Evolutionary conservation across 176 grass and related monocot species (phyloP).

Genomic region (Musa troglodytarum): DNA sequence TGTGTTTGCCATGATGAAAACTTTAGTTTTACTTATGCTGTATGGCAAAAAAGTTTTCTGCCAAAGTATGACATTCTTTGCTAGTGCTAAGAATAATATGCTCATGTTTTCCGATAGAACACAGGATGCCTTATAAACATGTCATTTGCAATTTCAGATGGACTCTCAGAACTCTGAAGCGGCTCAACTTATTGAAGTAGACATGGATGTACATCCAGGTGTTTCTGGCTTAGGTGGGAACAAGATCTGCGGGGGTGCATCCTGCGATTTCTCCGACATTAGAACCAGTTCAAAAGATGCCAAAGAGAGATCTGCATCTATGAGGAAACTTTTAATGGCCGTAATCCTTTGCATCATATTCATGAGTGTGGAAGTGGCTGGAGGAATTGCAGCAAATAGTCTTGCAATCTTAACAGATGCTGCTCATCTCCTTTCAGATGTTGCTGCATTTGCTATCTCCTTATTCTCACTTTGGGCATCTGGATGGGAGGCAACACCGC

Average conservation of each 20-base stretch:
- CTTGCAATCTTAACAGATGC: slow-evolving; percentile 94
- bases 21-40: no score
- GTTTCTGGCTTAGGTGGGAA: slow-evolving; percentile 36
- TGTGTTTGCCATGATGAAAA: no score
- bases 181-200: slow-evolving; percentile 50
- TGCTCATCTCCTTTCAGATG: slow-evolving; percentile 94
- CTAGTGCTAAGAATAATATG: no score
- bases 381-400: slow-evolving; percentile 94
- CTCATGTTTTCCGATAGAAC: neutral
- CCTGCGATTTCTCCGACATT: slow-evolving; percentile 58
- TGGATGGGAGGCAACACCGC: slow-evolving; percentile 95
- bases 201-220: slow-evolving; percentile 32
- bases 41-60: no score
- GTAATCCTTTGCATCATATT: slow-evolving; percentile 81
- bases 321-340: slow-evolving; percentile 75
- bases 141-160: slow-evolving; percentile 44
- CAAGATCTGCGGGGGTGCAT: slow-evolving; percentile 59
- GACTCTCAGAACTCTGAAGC: slow-evolving; percentile 30
- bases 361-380: slow-evolving; percentile 86
- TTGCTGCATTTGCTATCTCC: slow-evolving; percentile 91
- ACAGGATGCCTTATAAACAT: neutral
- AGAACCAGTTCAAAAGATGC: slow-evolving; percentile 49
- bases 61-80: no score
- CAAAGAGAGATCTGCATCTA: slow-evolving; percentile 61
- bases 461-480: slow-evolving; percentile 89